Base-by-base conservation (phyloP, 1,139 yeast species). In the Suzukiozyma palmioleophila region DNA sequence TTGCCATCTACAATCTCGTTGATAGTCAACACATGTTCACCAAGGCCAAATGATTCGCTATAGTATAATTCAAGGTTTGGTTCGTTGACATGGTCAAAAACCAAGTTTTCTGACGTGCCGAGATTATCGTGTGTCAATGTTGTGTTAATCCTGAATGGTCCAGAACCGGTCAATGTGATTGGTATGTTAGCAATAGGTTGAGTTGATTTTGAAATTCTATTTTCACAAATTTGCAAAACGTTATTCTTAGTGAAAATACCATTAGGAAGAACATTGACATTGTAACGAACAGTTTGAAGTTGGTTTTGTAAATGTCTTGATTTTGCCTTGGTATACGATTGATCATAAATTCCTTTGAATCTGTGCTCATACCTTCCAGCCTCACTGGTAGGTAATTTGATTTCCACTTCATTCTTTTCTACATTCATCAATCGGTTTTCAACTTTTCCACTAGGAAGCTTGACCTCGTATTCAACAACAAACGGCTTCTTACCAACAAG, bases 401-500 rank as follows among this genome's bases (percentile, higher is more conserved):
- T 51, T 7, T 42, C 48, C 7, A 63, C 41, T 15, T 54, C 49
- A 31, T 56, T 38, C 14, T 54, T 53, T 7, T 64, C 64, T 13
- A 64, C 52, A 3, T 60, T 53, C 60, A 70, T 59, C 3, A 66
- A 50, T 35, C 68, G 54, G 2, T 53, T 28, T 36, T 69, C 79
- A 2, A 56, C 37, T 26, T 54, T 56, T 0, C 86, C 88, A 50
- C 62, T 66, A 3, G 96, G 94, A 34, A 75, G 67, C 27, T 64
- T 65, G 22, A 87, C 66, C 29, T 80, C 79, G 54, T 89, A 90
- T 39, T 79, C 79, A 30, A 90, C 66, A 8, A 77, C 62, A 50
- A 88, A 89, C 25, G 97, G 97, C 0, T 84, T 72, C 3, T 75
- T 64, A 1, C 96, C 96, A 34, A 63, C 52, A 29, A 71, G 50